These are phyloP conservation scores for Neonectria neomacrospora DNA, from an alignment of 2,329 filamentous ascomycete species.

Conservation along the genomic window DNA sequence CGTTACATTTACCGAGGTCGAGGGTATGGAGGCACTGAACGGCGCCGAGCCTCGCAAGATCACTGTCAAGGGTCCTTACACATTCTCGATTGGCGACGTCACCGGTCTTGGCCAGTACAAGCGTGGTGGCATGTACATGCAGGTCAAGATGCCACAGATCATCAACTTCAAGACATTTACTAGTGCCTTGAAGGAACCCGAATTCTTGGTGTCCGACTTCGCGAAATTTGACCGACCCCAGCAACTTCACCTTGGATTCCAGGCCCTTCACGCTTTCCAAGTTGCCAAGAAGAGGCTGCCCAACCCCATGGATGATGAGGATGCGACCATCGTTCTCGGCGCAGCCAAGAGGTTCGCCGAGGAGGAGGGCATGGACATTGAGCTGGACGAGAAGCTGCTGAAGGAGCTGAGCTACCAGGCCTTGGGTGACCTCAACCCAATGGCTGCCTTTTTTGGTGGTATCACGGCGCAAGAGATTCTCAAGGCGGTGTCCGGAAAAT, in stretches of 20 bases:
- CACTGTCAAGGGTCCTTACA: slow-evolving; percentile 94
- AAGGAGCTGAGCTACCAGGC: slow-evolving; percentile 96
- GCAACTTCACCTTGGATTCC: slow-evolving; percentile 91
- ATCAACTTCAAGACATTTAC: slow-evolving; percentile 88
- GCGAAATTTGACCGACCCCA: slow-evolving; percentile 97
- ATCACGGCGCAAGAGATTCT: slow-evolving; percentile 93
- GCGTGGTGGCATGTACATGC: slow-evolving; percentile 88
- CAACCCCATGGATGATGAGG: slow-evolving; percentile 83
- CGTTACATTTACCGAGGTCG: slow-evolving; percentile 92
- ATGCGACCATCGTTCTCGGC: slow-evolving; percentile 81
- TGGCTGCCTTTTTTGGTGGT: slow-evolving; percentile 96
- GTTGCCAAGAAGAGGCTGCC: slow-evolving; percentile 81
- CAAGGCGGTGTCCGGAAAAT: slow-evolving; percentile 97
- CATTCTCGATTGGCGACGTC: slow-evolving; percentile 96
- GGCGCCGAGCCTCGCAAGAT: slow-evolving; percentile 86
- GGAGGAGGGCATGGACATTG: slow-evolving; percentile 72
- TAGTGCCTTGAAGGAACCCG: slow-evolving; percentile 83
- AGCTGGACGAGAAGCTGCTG: slow-evolving; percentile 91
- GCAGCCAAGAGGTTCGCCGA: slow-evolving; percentile 79
- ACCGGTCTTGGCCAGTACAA: slow-evolving; percentile 87
- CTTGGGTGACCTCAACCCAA: slow-evolving; percentile 86
- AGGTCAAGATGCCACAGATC: slow-evolving; percentile 98
- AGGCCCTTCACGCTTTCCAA: slow-evolving; percentile 89
- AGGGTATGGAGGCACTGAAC: slow-evolving; percentile 92
- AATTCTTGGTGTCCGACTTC: slow-evolving; percentile 92